Evolutionary conservation across 129 eudicot species (phyloP).

Genomic region (Tagetes erecta): DNA sequence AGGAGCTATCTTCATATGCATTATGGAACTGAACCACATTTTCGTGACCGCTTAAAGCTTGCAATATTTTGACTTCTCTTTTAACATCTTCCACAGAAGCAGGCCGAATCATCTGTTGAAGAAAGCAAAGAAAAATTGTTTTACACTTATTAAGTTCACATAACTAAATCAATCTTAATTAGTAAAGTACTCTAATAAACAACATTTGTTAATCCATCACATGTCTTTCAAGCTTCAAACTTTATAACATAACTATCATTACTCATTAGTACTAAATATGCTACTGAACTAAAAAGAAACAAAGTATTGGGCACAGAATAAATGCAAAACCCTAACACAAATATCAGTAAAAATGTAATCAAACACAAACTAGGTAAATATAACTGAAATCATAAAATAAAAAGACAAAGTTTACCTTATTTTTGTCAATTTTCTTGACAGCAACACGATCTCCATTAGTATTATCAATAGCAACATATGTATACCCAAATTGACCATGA

Average conservation of each 20-base stretch:
- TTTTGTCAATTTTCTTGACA: constrained; percentile 91
- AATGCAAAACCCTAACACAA: constrained; percentile 5
- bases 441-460: constrained; percentile 91
- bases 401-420: constrained; percentile 52
- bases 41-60: constrained; percentile 91
- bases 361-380: neutral
- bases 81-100: constrained; percentile 96
- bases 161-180: constrained; percentile 10
- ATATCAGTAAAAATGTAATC: neutral
- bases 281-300: constrained; percentile 17
- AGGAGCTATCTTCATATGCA: constrained; percentile 88
- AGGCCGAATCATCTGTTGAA: constrained; percentile 79
- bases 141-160: neutral
- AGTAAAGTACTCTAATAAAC: constrained; percentile 1
- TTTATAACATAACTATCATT: neutral
- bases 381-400: neutral
- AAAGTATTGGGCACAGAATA: neutral
- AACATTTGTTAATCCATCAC: neutral
- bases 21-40: constrained; percentile 90
- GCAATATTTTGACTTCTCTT: constrained; percentile 93
- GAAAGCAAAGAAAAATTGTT: neutral
- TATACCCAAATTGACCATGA: constrained; percentile 97
- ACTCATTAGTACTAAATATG: neutral
- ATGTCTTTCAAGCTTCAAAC: constrained; percentile 5
- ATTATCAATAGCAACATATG: constrained; percentile 88